phyloP scores from a whole-genome alignment of 805 yeast genomes.

The Zygosaccharomyces lentus region DNA sequence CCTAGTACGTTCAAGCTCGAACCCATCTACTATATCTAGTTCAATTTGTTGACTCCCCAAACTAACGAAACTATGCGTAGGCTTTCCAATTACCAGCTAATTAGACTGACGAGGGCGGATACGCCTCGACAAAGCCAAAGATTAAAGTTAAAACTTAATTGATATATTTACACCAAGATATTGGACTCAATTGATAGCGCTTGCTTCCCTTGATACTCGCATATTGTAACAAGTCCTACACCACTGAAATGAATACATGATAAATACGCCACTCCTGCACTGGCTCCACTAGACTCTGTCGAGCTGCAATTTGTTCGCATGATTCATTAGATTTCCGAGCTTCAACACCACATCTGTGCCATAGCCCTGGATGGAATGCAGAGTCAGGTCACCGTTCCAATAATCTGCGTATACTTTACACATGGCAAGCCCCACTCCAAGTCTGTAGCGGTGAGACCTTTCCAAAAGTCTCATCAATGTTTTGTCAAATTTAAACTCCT shows the following conservation, averaged over 20 bases:
- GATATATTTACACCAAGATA: too few species aligned
- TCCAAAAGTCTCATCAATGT: constrained; percentile 63
- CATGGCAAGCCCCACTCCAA: constrained; percentile 90
- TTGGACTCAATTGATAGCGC: too few species aligned
- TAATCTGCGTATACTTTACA: constrained; percentile 90
- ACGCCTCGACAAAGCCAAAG: too few species aligned
- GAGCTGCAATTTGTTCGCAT: constrained; percentile 57
- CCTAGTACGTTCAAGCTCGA: too few species aligned
- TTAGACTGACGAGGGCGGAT: too few species aligned
- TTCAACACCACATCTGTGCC: constrained; percentile 87
- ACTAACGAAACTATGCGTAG: too few species aligned
- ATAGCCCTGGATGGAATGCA: constrained; percentile 82
- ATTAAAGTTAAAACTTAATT: too few species aligned
- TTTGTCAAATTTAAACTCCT: constrained; percentile 27
- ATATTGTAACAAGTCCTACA: neutral
- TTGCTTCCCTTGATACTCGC: neutral
- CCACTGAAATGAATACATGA: neutral
- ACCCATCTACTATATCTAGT: too few species aligned
- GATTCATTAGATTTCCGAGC: constrained; percentile 70
- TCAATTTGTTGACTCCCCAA: too few species aligned
- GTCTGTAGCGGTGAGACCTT: constrained; percentile 67
- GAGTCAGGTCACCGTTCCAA: constrained; percentile 88
- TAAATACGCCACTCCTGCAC: neutral
- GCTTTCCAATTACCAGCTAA: too few species aligned
- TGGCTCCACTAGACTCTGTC: constrained; percentile 61